Conservation (phyloP, 805 yeast species). For the Starmerella bombi region DNA sequence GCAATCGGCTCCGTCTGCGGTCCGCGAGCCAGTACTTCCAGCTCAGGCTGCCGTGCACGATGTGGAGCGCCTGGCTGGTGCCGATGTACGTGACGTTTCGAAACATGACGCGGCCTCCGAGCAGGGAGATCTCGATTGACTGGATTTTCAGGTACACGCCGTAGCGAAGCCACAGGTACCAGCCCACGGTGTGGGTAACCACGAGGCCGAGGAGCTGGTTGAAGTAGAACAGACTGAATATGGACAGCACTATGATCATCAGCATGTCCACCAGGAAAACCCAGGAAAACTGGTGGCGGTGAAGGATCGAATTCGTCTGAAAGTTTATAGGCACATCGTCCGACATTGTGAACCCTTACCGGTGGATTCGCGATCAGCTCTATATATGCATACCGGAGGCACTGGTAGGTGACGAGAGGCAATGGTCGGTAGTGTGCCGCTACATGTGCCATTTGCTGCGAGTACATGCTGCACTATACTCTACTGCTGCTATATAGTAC, state of each 20-base stretch:
- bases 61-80: constrained; percentile 56
- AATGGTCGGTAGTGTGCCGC: too few relatives aligned
- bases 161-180: constrained; percentile 50
- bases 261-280: constrained; percentile 79
- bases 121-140: constrained; percentile 58
- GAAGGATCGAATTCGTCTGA: constrained; percentile 22
- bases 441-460: too few relatives aligned
- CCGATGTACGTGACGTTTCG: constrained; percentile 63
- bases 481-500: too few relatives aligned
- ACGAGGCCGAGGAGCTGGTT: constrained; percentile 55
- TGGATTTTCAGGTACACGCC: constrained; percentile 52
- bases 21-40: constrained; percentile 80
- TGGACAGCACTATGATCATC: constrained; percentile 45
- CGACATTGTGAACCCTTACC: constrained; percentile 5
- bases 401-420: too few relatives aligned
- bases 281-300: constrained; percentile 36
- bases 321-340: constrained; percentile 15
- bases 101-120: constrained; percentile 73
- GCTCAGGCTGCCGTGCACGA: constrained; percentile 59
- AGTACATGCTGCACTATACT: too few relatives aligned
- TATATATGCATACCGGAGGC: background rate
- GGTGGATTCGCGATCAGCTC: background rate
- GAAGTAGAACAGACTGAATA: constrained; percentile 61
- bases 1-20: constrained; percentile 23
- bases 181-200: constrained; percentile 38